phyloP scores from a whole-genome alignment of 208 protist species.

The Leishmania lainsoni region DNA sequence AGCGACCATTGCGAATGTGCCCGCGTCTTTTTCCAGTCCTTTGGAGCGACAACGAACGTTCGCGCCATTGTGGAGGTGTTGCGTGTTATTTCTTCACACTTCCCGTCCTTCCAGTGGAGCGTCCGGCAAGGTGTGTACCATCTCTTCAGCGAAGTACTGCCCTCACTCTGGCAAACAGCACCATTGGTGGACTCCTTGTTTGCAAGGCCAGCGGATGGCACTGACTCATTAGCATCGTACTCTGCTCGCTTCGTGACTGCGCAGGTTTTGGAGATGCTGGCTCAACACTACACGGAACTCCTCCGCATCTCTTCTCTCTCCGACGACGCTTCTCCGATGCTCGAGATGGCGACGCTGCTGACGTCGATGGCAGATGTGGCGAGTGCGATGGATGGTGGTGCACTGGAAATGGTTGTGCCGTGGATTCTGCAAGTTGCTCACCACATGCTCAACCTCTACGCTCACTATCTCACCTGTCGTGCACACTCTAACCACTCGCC shows the following conservation, averaged over 20 bases:
- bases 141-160: conserved; percentile 26
- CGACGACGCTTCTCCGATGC: conserved; percentile 5
- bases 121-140: conserved; percentile 29
- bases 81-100: neutral
- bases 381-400: conserved; percentile 18
- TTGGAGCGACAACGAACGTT: conserved; percentile 7
- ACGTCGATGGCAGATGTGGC: conserved; percentile 42
- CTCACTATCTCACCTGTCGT: conserved; percentile 11
- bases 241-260: conserved; percentile 15
- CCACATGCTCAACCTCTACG: conserved; percentile 27
- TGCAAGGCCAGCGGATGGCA: neutral
- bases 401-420: conserved; percentile 21
- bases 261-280: conserved; percentile 27
- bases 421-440: conserved; percentile 35
- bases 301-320: conserved; percentile 1
- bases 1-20: neutral
- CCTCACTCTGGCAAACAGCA: conserved; percentile 14
- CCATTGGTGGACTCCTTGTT: conserved; percentile 2
- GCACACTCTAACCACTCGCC: neutral
- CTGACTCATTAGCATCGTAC: neutral
- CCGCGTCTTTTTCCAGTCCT: conserved; percentile 10
- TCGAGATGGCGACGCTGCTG: conserved; percentile 47
- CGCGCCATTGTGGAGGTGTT: conserved; percentile 10
- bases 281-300: conserved; percentile 18
- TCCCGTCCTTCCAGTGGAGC: conserved; percentile 22